Conservation (phyloP, 257 asterid species). For the Penstemon barbatus region DNA sequence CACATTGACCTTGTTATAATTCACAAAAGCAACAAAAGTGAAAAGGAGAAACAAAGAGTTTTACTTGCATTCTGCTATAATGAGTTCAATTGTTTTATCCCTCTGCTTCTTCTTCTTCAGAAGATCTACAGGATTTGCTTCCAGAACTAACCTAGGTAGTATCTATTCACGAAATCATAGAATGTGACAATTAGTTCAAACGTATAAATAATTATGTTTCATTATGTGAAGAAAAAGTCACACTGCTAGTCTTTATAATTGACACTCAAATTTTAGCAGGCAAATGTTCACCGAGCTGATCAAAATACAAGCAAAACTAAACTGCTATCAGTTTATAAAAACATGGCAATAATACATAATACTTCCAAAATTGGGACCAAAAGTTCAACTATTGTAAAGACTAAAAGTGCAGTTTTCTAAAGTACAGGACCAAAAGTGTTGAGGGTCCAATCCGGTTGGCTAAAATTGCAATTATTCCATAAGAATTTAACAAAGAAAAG, state of each 20-base stretch:
- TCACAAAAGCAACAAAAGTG: not conserved
- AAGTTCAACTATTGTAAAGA: not conserved
- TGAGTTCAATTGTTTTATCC: conserved; percentile 58
- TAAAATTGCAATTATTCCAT: not conserved
- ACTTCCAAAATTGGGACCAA: no score
- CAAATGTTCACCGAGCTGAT: not conserved
- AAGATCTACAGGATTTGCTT: conserved; percentile 72
- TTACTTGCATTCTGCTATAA: conserved; percentile 84
- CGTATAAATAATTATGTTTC: conserved; percentile 3
- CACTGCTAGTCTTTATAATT: conserved; percentile 10
- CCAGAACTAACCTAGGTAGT: conserved; percentile 86
- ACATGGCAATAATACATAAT: no score
- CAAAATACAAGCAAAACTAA: no score
- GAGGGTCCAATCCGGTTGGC: no score
- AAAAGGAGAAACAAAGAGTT: conserved; percentile 27
- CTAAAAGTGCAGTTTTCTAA: not conserved
- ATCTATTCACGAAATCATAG: conserved; percentile 42
- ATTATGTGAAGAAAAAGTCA: not conserved
- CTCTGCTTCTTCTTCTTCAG: conserved; percentile 73
- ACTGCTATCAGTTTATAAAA: no score
- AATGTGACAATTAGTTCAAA: conserved; percentile 23
- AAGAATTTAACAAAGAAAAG: not conserved
- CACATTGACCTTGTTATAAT: conserved; percentile 11
- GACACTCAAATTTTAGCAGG: conserved; percentile 6
- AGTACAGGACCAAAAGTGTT: no score